A percentile compares a stretch with the other conserved stretches of the same genome.
Conservation (phyloP, 495 filamentous ascomycete genomes). For the Pyronema omphalodes region DNA sequence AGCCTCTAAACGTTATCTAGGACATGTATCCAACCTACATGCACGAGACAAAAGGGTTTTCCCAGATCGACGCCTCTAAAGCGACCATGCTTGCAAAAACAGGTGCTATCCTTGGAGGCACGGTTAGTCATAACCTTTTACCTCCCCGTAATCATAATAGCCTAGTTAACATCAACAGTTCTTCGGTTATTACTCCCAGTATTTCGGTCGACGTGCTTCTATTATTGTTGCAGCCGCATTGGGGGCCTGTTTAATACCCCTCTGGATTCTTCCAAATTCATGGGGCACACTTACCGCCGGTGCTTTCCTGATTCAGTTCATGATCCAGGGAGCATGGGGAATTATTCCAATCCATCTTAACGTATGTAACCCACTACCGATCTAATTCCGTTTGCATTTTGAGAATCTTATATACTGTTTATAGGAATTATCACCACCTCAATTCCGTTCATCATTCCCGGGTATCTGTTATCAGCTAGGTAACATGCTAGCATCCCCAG, state of each 20-base stretch:
- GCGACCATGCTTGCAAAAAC: slow-evolving; percentile 55
- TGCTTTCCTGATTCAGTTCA: slow-evolving; percentile 64
- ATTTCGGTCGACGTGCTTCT: slow-evolving; percentile 46
- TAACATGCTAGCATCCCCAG: slow-evolving; percentile 57
- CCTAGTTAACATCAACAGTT: not conserved
- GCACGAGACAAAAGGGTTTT: slow-evolving; percentile 44
- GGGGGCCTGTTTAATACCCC: slow-evolving; percentile 42
- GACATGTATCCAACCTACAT: slow-evolving; percentile 67
- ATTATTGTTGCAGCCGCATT: slow-evolving; percentile 43
- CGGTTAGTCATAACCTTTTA: slow-evolving; percentile 19
- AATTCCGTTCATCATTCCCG: slow-evolving; percentile 51
- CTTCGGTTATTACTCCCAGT: slow-evolving; percentile 52
- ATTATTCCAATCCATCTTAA: slow-evolving; percentile 64
- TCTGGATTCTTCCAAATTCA: slow-evolving; percentile 47
- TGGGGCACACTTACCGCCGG: slow-evolving; percentile 41
- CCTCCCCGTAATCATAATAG: too few species aligned
- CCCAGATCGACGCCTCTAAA: slow-evolving; percentile 31
- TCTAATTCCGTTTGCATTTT: too few species aligned
- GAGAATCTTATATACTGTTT: too few species aligned
- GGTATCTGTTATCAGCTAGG: slow-evolving; percentile 56
- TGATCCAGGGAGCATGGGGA: slow-evolving; percentile 61
- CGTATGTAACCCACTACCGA: not conserved
- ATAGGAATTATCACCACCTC: slow-evolving; percentile 56
- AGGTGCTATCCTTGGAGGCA: slow-evolving; percentile 55
- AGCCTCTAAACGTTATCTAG: slow-evolving; percentile 35